Evolutionary conservation across 345 rosid genomes (phyloP).

Genomic region (Clarkia xantiana): DNA sequence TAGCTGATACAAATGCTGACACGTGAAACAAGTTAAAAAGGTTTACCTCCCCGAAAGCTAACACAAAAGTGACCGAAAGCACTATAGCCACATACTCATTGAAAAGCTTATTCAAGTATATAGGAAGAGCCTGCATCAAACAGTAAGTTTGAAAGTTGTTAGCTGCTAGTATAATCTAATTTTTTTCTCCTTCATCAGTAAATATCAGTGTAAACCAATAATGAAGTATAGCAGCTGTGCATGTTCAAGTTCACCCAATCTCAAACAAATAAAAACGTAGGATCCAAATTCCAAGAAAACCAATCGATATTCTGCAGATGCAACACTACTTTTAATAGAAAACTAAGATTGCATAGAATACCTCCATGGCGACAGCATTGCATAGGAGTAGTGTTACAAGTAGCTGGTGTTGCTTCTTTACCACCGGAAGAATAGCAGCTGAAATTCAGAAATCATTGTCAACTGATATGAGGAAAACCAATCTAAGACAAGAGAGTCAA

Average conservation of each 20-base stretch:
- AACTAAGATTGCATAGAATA: constrained; percentile 8
- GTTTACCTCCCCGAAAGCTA: constrained; percentile 78
- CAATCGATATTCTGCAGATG: no score
- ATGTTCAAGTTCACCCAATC: no score
- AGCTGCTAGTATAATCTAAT: no score
- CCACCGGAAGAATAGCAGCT: constrained; percentile 83
- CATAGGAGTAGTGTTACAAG: constrained; percentile 79
- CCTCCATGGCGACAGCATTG: constrained; percentile 95
- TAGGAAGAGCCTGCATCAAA: constrained; percentile 70
- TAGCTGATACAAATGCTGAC: no score
- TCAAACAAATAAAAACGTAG: no score
- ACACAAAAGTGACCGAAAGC: constrained; percentile 88
- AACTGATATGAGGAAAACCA: not conserved
- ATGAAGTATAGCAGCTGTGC: no score
- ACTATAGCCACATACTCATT: constrained; percentile 78
- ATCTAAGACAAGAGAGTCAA: not conserved
- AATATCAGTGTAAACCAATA: no score
- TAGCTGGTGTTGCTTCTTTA: constrained; percentile 92
- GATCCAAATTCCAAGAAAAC: no score
- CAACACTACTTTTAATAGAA: no score
- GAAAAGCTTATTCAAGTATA: constrained; percentile 83
- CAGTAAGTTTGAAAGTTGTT: not conserved
- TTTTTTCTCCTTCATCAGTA: no score
- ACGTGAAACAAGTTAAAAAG: no score
- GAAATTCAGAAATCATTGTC: not conserved